Evolutionary conservation across 1,284 basidiomycete genomes (phyloP), one percentile per base, ranked within the genome.

Genomic region (Wallemia mellicola): DNA sequence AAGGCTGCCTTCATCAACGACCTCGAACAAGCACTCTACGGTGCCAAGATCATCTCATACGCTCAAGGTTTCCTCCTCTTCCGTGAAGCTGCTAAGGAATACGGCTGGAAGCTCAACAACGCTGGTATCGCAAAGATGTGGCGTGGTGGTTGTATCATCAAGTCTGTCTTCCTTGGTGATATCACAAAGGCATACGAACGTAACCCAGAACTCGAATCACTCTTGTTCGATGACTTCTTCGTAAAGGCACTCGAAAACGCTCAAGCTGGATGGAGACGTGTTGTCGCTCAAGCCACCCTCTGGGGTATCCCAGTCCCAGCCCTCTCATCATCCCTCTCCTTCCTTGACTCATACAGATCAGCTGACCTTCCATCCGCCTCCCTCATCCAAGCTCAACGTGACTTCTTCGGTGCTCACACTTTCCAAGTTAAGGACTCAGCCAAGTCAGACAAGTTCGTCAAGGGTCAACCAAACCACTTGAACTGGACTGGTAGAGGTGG

Each of bases 21-120:
- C 72, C 83, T 99, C 64, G 92, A 98, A 75, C 94, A 98, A 73
- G 92, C 92, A 59, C 79, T 99, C 63, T 98, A 99, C 73, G 94
- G 91, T 58, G 94, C 88, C 68, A 99, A 99, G 80, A 92, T 99
- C 72, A 89, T 94, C 67, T 94, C 88, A 38, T 94, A 99, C 77
- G 87, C 92, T 25, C 94, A 99, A 75, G 94, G 94, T 66, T 99
- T 98, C 77, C 94, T 98, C 82, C 79, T 99, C 67, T 95, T 98
- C 91, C 80, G 94, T 66, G 85, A 96, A 74, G 92, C 92, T 60
- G 92, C 91, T 60, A 85, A 87, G 72, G 89, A 92, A 77, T 87
- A 77, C 85, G 71, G 68, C 64, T 88, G 86, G 85, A 79, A 83
- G 69, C 73, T 88, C 68, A 88, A 88, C 77, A 94, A 94, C 71